phyloP scores from a whole-genome alignment of 164 flowering plant species.

The Annona squamosa region DNA sequence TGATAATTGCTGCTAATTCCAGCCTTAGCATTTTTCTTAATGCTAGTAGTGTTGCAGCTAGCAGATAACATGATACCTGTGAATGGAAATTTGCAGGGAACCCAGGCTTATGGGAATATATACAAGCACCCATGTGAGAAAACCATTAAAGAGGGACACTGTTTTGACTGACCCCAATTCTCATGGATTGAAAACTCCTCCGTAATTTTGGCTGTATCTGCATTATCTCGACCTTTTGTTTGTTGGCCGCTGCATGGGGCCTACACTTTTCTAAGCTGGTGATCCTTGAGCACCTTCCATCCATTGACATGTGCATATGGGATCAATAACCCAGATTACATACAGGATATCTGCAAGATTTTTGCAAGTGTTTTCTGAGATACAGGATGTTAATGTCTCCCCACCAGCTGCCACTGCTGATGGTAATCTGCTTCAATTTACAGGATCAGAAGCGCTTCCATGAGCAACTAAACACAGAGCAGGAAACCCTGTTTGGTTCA shows the following conservation, averaged over 20 bases:
- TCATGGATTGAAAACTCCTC: not conserved
- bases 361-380: not conserved
- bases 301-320: not conserved
- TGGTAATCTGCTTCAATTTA: not conserved
- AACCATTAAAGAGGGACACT: not conserved
- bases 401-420: not conserved
- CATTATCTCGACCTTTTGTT: not conserved
- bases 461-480: constrained; percentile 77
- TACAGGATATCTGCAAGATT: not conserved
- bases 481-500: constrained; percentile 64
- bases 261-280: not conserved
- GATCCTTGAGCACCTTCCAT: not conserved
- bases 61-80: too few species aligned
- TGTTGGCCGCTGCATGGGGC: not conserved
- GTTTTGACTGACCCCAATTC: not conserved
- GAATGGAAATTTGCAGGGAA: too few species aligned
- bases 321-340: not conserved
- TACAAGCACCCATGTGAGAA: too few species aligned
- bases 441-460: constrained; percentile 87
- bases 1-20: too few species aligned
- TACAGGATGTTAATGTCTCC: not conserved
- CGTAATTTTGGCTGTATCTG: not conserved
- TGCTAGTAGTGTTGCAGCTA: too few species aligned
- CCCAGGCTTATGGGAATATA: too few species aligned
- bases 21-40: too few species aligned